Evolutionary conservation across 225 moss, liverwort and hornwort genomes (phyloP).

Genomic region (Pseudoscleropodium purum): DNA sequence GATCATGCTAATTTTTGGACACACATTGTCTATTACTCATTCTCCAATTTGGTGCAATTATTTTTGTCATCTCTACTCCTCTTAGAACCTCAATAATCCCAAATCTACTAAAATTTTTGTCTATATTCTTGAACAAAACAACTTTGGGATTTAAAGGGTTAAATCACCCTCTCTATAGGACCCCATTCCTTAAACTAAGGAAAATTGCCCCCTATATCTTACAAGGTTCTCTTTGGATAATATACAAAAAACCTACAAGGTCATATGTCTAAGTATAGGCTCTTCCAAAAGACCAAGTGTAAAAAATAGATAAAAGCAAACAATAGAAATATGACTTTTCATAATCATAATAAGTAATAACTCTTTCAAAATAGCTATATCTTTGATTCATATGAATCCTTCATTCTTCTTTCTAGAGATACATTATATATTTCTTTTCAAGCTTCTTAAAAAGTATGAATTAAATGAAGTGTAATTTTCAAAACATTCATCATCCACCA

Average conservation of each 20-base stretch:
- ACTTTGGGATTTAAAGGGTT: not conserved
- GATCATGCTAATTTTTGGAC: not conserved
- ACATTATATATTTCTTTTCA: not conserved
- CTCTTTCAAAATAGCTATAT: not conserved
- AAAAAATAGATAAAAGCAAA: not conserved
- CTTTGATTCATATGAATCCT: not conserved
- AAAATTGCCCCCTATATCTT: rapidly evolving
- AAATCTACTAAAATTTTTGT: not conserved
- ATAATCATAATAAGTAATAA: not conserved
- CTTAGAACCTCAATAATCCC: not conserved
- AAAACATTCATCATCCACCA: not conserved
- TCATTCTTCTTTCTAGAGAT: not conserved
- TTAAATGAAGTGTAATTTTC: no score
- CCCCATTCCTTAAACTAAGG: not conserved
- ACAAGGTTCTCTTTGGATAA: not conserved
- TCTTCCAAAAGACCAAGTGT: not conserved
- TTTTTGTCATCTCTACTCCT: not conserved
- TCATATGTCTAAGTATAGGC: not conserved
- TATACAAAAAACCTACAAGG: rapidly evolving
- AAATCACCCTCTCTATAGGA: not conserved
- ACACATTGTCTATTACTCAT: not conserved
- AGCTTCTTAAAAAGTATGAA: not conserved
- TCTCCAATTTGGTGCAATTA: rapidly evolving
- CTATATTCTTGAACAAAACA: not conserved
- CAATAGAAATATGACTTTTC: not conserved